A percentile compares a stretch with the other conserved stretches of the same genome.
phyloP scores from a whole-genome alignment of 768 basidiomycete species.

The Kwoniella sp. region DNA sequence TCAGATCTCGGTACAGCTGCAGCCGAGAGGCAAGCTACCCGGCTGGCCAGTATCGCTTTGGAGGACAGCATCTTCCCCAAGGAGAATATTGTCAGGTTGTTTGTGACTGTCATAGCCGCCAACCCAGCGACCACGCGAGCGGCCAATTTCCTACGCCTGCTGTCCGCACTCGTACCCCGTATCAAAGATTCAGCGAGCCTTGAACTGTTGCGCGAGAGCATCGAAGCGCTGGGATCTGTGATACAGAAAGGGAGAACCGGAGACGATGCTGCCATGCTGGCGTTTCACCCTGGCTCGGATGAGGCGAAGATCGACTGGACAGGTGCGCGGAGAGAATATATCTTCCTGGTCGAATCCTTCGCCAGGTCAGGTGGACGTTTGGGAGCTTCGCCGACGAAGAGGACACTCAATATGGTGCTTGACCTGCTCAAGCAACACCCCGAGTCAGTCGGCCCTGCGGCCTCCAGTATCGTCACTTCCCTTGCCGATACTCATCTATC shows the following conservation, averaged over 20 bases:
- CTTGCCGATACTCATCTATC: constrained; percentile 36
- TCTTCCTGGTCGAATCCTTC: constrained; percentile 40
- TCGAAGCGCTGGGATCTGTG: constrained; percentile 40
- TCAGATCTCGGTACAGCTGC: constrained; percentile 39
- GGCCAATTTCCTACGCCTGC: constrained; percentile 28
- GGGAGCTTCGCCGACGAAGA: constrained; percentile 21
- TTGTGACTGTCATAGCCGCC: constrained; percentile 49
- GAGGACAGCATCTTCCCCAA: constrained; percentile 35
- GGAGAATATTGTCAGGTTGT: constrained; percentile 42
- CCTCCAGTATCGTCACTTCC: constrained; percentile 26
- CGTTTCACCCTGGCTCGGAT: constrained; percentile 29
- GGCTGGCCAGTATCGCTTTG: constrained; percentile 25
- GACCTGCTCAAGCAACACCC: constrained; percentile 31
- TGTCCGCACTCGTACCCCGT: constrained; percentile 33
- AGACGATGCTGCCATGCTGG: constrained; percentile 31
- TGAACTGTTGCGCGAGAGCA: constrained; percentile 31
- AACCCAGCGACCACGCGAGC: constrained; percentile 35
- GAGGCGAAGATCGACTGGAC: constrained; percentile 33
- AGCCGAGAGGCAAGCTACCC: constrained; percentile 33
- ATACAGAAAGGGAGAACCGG: constrained; percentile 31
- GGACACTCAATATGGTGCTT: constrained; percentile 38
- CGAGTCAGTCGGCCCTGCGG: constrained; percentile 24
- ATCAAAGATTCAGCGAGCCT: constrained; percentile 27
- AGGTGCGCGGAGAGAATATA: constrained; percentile 31
- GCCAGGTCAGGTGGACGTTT: constrained; percentile 38